Conservation (phyloP, 345 rosid genomes). For the Gossypium longicalyx region DNA sequence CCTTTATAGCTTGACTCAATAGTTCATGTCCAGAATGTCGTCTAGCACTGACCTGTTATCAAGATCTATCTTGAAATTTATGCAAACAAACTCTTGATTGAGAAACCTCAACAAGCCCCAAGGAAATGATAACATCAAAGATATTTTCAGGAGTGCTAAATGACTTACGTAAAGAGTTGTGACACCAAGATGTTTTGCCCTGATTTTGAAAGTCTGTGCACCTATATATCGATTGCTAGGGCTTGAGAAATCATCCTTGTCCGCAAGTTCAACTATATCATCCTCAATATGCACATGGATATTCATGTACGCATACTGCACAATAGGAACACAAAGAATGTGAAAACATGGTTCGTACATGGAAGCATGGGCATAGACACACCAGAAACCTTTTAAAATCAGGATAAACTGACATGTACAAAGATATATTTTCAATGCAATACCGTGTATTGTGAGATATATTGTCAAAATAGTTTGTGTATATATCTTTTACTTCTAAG, state of each 20-base stretch:
- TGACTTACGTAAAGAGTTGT: constrained; percentile 74
- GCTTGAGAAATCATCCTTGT: constrained; percentile 32
- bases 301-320: constrained; percentile 77
- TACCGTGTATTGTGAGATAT: not conserved
- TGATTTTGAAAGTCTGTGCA: constrained; percentile 48
- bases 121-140: constrained; percentile 8
- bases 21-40: constrained; percentile 74
- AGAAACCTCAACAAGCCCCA: constrained; percentile 10
- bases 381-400: not conserved
- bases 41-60: constrained; percentile 68
- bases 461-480: not conserved
- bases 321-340: constrained; percentile 13
- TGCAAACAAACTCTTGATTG: constrained; percentile 9
- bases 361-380: not conserved
- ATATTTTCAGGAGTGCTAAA: constrained; percentile 16
- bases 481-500: constrained; percentile 1
- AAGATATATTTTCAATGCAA: not conserved
- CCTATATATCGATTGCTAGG: constrained; percentile 37
- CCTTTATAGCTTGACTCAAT: constrained; percentile 64
- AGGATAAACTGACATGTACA: not conserved
- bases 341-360: not conserved
- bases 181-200: constrained; percentile 68
- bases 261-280: constrained; percentile 53
- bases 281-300: constrained; percentile 71
- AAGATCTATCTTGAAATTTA: constrained; percentile 23